Percentiles rank a stretch among this genome's conserved stretches.
phyloP scores from a whole-genome alignment of 352 stramenopile genomes.

The Phytophthora syringae region DNA sequence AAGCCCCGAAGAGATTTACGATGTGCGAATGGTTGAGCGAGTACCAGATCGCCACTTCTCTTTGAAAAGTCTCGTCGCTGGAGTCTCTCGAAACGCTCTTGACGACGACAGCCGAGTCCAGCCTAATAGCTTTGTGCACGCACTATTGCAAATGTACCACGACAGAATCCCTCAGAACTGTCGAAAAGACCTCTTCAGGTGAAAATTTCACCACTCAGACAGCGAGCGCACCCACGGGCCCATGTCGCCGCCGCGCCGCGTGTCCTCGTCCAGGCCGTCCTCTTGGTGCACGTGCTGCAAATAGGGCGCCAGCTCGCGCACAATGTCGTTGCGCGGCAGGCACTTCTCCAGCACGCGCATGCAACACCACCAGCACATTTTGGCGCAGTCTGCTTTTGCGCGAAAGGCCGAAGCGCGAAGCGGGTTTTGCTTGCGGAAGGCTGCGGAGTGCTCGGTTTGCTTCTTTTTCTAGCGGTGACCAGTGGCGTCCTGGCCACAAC shows the following conservation, averaged over 20 bases:
- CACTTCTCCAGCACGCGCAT: constrained; percentile 89
- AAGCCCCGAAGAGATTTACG: constrained; percentile 39
- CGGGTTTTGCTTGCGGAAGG: too few relatives aligned
- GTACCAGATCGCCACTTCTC: constrained; percentile 36
- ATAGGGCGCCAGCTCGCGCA: constrained; percentile 86
- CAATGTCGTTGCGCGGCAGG: constrained; percentile 87
- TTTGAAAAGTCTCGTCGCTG: constrained; percentile 9
- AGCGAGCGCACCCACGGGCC: constrained; percentile 49
- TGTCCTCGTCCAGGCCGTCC: constrained; percentile 68
- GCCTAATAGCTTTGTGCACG: constrained; percentile 26
- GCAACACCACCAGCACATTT: constrained; percentile 90
- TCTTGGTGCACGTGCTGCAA: constrained; percentile 86
- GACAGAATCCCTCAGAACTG: constrained; percentile 8
- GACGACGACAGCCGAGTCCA: constrained; percentile 28
- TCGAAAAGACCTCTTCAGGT: constrained; percentile 31
- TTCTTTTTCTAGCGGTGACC: too few relatives aligned
- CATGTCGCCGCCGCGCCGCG: constrained; percentile 39
- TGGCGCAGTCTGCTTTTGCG: too few relatives aligned
- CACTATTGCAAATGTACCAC: constrained; percentile 24
- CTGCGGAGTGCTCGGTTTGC: too few relatives aligned
- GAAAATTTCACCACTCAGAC: too few relatives aligned
- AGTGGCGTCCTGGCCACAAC: too few relatives aligned
- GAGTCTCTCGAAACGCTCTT: constrained; percentile 24
- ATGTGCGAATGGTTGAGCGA: constrained; percentile 38
- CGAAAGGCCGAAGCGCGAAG: too few relatives aligned